A percentile compares a stretch with the other conserved stretches of the same genome.
phyloP scores from a whole-genome alignment of 805 yeast species.

The Candida insectorum region DNA sequence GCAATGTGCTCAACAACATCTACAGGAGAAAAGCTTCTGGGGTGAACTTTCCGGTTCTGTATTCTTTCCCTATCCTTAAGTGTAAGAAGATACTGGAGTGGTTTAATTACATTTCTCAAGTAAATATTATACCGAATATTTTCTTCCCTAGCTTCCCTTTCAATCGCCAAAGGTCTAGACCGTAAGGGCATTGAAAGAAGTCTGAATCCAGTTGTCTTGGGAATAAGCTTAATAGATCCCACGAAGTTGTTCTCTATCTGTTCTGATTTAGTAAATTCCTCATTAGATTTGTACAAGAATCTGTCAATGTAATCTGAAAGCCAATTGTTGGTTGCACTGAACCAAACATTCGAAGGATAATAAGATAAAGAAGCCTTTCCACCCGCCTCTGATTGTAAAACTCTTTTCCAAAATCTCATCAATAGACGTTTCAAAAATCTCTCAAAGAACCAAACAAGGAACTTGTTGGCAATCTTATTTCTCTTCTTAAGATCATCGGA shows the following conservation, averaged over 20 bases:
- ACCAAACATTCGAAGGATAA: constrained; percentile 63
- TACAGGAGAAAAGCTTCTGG: constrained; percentile 37
- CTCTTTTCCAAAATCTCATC: constrained; percentile 8
- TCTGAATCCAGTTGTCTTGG: constrained; percentile 60
- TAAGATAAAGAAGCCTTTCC: constrained; percentile 20
- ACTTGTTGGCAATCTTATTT: constrained; percentile 29
- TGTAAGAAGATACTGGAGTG: constrained; percentile 8
- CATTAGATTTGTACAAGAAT: constrained; percentile 22
- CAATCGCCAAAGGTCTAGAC: constrained; percentile 7
- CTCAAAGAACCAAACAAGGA: constrained; percentile 59
- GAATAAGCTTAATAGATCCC: constrained; percentile 29
- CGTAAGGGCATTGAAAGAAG: constrained; percentile 53
- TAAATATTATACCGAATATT: constrained; percentile 18
- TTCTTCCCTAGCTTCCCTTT: constrained; percentile 4
- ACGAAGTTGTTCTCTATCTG: constrained; percentile 9
- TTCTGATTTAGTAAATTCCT: constrained; percentile 4
- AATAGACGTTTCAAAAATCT: constrained; percentile 27
- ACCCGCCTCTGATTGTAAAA: constrained; percentile 3
- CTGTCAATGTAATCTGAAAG: constrained; percentile 37
- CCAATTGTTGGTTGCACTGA: constrained; percentile 37
- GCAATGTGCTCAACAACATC: constrained; percentile 42
- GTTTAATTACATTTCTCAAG: constrained; percentile 7
- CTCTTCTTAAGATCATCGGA: constrained; percentile 42
- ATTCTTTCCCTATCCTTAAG: constrained; percentile 8
- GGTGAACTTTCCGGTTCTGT: constrained; percentile 6